A percentile compares a stretch with the other conserved stretches of the same genome.
Conservation (phyloP, 768 basidiomycete genomes). For the Tricholoma saponaceum region DNA sequence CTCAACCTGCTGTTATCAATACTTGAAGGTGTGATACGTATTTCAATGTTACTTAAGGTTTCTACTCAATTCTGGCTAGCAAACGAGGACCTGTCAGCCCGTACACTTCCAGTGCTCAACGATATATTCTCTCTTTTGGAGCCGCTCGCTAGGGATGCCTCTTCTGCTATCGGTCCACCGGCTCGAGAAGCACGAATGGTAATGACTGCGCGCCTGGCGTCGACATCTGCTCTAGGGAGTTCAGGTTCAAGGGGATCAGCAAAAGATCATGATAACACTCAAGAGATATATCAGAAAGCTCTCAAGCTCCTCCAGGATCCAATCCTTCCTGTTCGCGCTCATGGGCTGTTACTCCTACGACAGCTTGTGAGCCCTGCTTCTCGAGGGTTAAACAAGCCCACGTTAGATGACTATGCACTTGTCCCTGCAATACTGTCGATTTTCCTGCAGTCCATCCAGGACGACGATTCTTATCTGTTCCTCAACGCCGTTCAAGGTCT, state of each 20-base stretch:
- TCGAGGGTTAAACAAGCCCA: conserved; percentile 15
- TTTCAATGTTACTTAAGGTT: neutral
- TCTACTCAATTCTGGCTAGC: conserved; percentile 23
- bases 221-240: conserved; percentile 36
- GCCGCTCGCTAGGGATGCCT: conserved; percentile 43
- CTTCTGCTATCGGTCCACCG: conserved; percentile 46
- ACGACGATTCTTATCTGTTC: conserved; percentile 95
- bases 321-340: conserved; percentile 89
- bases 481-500: conserved; percentile 90
- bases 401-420: conserved; percentile 51
- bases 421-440: conserved; percentile 83
- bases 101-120: conserved; percentile 58
- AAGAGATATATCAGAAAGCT: conserved; percentile 80
- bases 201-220: conserved; percentile 75
- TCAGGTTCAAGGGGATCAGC: conserved; percentile 21
- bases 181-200: conserved; percentile 81
- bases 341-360: conserved; percentile 81
- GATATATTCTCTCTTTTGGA: conserved; percentile 70
- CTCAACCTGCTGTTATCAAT: conserved; percentile 79
- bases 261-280: conserved; percentile 45
- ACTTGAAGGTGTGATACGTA: conserved; percentile 64
- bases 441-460: conserved; percentile 80
- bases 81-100: conserved; percentile 58
- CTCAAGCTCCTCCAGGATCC: conserved; percentile 87
- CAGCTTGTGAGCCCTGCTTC: conserved; percentile 56